Base-by-base conservation (phyloP, 805 yeast genomes). In the Candida stauntonica region DNA sequence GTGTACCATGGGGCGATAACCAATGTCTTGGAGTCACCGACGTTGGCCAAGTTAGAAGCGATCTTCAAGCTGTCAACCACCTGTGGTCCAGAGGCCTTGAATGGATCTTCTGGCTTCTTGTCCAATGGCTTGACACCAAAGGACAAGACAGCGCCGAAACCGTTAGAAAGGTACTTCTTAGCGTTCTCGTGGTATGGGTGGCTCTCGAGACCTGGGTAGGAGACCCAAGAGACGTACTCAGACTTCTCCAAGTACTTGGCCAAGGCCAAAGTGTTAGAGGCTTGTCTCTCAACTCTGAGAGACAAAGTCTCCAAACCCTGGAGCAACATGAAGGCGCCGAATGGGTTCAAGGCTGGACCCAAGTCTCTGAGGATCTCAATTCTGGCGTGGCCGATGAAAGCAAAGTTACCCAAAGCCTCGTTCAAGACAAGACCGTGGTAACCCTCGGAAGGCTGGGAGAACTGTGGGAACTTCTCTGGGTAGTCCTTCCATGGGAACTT, bases 1-100 rank as follows among this genome's bases (percentile, higher is more conserved):
- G 98, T 93, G 66, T 76, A 87, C 73, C 82, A 89, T 49, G 99
- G 99, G 38, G 96, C 89, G 63, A 91, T 91, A 42, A 91, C 95
- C 60, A 91, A 74, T 31, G 98, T 86, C 70, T 91, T 93, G 35
- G 91, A 81, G 58, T 91, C 99, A 60, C 99, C 99, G 42, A 91
- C 97, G 57, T 91, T 91, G 35, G 99, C 98, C 60, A 93, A 77
- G 68, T 88, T 86, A 23, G 95, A 82, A 40, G 95, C 94, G 41
- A 93, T 66, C 64, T 86, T 77, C 63, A 93, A 76, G 52, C 66
- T 68, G 63, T 89, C 96, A 44, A 86, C 96, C 44, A 88, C 86
- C 52, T 71, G 74, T 38, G 91, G 89, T 52, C 95, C 87, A 29
- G 89, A 77, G 48, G 79, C 83, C 52, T 77, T 60, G 68, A 84